These are phyloP conservation scores for Alternaria angustiovoidea DNA, from an alignment of 2,329 filamentous ascomycete species.

Conservation along the genomic window DNA sequence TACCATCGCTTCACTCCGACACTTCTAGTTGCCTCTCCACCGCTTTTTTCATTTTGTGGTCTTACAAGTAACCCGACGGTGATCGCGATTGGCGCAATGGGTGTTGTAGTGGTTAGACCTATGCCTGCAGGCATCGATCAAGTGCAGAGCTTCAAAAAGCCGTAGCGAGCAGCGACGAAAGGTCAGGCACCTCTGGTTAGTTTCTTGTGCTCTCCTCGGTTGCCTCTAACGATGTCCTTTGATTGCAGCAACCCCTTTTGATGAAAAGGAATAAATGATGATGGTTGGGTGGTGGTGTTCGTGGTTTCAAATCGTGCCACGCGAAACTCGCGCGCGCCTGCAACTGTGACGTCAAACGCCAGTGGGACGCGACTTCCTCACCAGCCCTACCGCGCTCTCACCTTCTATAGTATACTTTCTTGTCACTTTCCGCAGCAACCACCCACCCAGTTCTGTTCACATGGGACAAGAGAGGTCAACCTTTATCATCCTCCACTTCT, in stretches of 20 bases:
- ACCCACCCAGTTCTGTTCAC: not conserved
- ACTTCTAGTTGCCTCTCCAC: not conserved
- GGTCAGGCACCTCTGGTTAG: not conserved
- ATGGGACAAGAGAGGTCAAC: not conserved
- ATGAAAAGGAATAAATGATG: not conserved
- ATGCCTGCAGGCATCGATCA: not conserved
- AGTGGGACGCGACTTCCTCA: not conserved
- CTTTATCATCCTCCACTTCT: not conserved
- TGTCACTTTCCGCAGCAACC: not conserved
- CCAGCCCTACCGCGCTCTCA: conserved; percentile 1
- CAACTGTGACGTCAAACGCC: conserved; percentile 4
- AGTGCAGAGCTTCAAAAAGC: not conserved
- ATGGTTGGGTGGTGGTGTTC: conserved; percentile 1
- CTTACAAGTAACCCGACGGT: not conserved
- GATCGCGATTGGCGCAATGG: not conserved
- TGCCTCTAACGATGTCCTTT: not conserved
- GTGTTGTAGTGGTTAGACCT: not conserved
- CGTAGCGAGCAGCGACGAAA: not conserved
- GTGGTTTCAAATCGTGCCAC: conserved; percentile 3
- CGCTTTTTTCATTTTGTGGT: not conserved
- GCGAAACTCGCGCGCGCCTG: conserved; percentile 6
- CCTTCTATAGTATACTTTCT: not conserved
- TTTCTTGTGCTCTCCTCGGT: not conserved
- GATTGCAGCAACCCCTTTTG: not conserved
- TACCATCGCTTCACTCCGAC: not conserved